Conservation (phyloP, 441 rosid genomes). For the Mallotus japonicus region DNA sequence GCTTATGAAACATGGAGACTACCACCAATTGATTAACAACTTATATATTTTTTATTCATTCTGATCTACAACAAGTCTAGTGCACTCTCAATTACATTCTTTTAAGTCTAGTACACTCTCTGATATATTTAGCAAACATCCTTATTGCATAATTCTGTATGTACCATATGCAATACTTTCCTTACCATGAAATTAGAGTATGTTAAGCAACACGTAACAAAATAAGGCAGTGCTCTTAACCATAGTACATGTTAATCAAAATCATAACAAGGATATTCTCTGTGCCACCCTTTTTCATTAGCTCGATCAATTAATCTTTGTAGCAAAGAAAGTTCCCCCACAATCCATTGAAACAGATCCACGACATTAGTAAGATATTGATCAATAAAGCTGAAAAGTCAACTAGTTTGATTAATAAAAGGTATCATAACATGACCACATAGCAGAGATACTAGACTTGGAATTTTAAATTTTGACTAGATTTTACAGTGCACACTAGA, state of each 20-base stretch:
- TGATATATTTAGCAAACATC: not conserved
- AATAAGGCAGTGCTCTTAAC: not conserved
- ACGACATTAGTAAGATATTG: conserved; percentile 19
- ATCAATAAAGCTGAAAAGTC: conserved; percentile 22
- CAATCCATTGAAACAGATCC: conserved; percentile 61
- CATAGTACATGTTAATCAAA: conserved; percentile 7
- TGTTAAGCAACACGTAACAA: not conserved
- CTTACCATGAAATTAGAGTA: not conserved
- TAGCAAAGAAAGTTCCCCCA: conserved; percentile 54
- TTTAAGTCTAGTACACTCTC: no score
- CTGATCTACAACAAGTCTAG: not conserved
- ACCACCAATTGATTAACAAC: not conserved
- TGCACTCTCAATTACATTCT: not conserved
- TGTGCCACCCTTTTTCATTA: conserved; percentile 92
- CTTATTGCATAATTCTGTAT: not conserved
- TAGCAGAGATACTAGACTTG: conserved; percentile 11
- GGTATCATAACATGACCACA: conserved; percentile 8
- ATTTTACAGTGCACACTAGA: not conserved
- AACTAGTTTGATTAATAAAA: conserved; percentile 4
- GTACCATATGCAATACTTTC: not conserved
- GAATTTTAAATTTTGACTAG: conserved; percentile 1
- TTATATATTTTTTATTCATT: not conserved
- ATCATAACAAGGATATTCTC: conserved; percentile 77
- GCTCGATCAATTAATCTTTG: conserved; percentile 66
- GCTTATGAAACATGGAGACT: not conserved